Conservation (phyloP, 768 basidiomycete species). For the Rhodosporidiobolus sp. region DNA sequence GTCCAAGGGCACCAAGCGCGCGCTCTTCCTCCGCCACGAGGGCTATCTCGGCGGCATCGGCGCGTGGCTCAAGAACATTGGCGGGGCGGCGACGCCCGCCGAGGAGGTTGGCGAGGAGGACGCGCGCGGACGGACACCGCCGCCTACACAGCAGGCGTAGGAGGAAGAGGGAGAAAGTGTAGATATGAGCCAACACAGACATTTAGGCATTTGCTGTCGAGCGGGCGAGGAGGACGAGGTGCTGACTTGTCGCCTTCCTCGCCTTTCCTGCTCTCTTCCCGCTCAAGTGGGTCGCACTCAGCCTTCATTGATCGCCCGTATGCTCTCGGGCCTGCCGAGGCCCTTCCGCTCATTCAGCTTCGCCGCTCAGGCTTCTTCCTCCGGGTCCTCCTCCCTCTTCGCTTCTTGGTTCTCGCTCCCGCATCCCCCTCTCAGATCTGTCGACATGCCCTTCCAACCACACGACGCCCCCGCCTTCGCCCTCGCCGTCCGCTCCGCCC, state of each 20-base stretch:
- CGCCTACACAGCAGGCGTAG: neutral
- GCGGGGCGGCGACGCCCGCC: constrained; percentile 42
- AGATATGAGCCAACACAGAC: neutral
- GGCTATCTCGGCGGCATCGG: constrained; percentile 94
- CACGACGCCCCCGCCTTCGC: constrained; percentile 2
- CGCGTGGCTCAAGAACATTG: constrained; percentile 97
- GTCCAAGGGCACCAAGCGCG: constrained; percentile 96
- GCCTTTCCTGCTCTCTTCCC: too few species aligned
- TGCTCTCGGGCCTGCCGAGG: neutral
- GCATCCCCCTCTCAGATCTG: neutral
- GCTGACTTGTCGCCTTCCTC: neutral
- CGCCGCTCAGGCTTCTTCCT: neutral
- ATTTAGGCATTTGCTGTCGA: neutral
- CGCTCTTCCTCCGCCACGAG: constrained; percentile 94
- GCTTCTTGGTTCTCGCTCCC: neutral
- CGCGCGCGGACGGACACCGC: neutral
- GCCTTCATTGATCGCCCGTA: neutral
- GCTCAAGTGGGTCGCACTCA: neutral
- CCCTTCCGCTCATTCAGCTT: neutral
- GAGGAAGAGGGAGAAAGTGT: neutral
- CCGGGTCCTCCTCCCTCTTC: too few species aligned
- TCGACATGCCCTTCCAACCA: constrained; percentile 1
- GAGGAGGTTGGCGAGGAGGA: neutral
- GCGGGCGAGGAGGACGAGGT: too few species aligned
- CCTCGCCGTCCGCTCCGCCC: neutral